Conservation (phyloP, 169 alveolate genomes). For the Perkinsus chesapeaki region DNA sequence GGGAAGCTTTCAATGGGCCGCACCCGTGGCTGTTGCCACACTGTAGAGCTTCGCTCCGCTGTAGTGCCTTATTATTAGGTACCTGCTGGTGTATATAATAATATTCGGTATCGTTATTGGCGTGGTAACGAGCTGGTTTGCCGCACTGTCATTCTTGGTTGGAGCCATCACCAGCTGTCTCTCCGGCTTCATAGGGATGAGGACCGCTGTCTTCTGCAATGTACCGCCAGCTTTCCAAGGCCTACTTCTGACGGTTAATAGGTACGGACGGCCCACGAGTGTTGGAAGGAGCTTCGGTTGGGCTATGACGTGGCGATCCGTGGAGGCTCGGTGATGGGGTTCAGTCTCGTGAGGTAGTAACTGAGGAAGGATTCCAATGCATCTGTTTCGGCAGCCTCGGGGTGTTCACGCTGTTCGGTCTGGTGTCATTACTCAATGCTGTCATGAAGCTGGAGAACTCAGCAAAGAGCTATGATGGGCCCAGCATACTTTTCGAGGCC, state of each 20-base stretch:
- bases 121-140: conserved; percentile 46
- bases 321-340: conserved; percentile 63
- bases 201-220: conserved; percentile 50
- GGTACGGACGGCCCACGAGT: conserved; percentile 53
- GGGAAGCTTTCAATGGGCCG: no score
- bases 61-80: background rate
- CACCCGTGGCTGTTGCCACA: no score
- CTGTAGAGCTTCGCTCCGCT: background rate
- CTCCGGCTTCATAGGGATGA: conserved; percentile 65
- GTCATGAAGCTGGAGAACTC: background rate
- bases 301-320: conserved; percentile 51
- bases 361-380: conserved; percentile 43
- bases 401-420: conserved; percentile 17
- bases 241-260: conserved; percentile 24
- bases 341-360: conserved; percentile 37
- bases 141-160: conserved; percentile 64
- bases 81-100: conserved; percentile 46
- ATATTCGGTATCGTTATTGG: conserved; percentile 49
- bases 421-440: background rate
- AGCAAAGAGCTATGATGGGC: background rate
- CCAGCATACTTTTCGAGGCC: background rate
- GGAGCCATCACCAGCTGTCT: conserved; percentile 64
- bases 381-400: conserved; percentile 32
- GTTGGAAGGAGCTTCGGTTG: conserved; percentile 47
- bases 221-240: conserved; percentile 39